phyloP scores from a whole-genome alignment of 2,329 filamentous ascomycete genomes.

The Ceratocystis destructans region DNA sequence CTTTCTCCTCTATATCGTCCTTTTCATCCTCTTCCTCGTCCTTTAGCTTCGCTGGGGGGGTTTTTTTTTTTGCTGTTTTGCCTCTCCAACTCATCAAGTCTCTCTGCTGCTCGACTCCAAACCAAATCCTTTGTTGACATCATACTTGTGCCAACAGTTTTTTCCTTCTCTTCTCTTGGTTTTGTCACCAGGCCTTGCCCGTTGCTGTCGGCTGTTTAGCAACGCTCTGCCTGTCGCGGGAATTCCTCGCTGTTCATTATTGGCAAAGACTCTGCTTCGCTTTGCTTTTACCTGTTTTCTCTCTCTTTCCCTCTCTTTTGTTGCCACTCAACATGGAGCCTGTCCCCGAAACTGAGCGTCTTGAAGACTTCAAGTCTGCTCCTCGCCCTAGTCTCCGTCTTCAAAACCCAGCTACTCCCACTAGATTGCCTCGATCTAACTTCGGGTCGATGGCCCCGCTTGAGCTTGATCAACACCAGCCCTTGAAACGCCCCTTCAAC shows the following conservation, averaged over 20 bases:
- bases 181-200: background rate
- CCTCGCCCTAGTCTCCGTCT: slow-evolving; percentile 42
- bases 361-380: slow-evolving; percentile 50
- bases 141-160: slow-evolving; percentile 3
- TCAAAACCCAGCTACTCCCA: slow-evolving; percentile 26
- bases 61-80: background rate
- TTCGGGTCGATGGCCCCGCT: slow-evolving; percentile 22
- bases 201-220: background rate
- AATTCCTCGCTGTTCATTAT: background rate
- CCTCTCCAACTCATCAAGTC: too few relatives aligned
- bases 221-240: background rate
- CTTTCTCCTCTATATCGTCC: background rate
- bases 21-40: background rate
- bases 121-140: background rate
- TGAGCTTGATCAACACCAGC: slow-evolving; percentile 28
- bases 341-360: slow-evolving; percentile 53
- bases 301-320: background rate
- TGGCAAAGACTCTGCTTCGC: background rate
- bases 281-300: slow-evolving; percentile 1
- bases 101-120: background rate
- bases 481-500: slow-evolving; percentile 37
- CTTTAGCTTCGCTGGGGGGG: background rate
- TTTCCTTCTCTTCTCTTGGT: background rate
- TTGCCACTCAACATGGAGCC: slow-evolving; percentile 41
- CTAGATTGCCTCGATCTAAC: slow-evolving; percentile 19